phyloP scores from a whole-genome alignment of 352 stramenopile species.

The Pythium inflatum region DNA sequence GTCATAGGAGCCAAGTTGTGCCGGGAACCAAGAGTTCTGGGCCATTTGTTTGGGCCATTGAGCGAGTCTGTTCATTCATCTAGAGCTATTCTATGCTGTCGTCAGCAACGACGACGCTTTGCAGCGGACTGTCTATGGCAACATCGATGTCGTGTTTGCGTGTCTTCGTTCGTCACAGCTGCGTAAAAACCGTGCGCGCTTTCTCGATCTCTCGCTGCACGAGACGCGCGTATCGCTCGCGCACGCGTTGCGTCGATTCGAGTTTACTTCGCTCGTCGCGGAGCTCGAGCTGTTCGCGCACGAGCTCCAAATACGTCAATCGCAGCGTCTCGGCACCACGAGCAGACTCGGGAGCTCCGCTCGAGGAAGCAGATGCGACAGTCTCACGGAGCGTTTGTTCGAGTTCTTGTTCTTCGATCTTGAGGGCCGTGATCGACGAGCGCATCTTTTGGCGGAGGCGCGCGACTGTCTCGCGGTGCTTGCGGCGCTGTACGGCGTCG shows the following conservation, averaged over 20 bases:
- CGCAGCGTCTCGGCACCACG: background rate
- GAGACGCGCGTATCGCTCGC: background rate
- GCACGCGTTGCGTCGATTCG: background rate
- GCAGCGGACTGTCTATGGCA: no score
- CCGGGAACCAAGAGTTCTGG: no score
- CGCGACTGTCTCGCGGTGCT: conserved; percentile 9
- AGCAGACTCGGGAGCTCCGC: no score
- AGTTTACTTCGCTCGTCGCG: background rate
- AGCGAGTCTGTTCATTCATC: no score
- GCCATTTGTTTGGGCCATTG: no score
- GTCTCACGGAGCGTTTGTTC: background rate
- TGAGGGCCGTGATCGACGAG: background rate
- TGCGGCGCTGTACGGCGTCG: background rate
- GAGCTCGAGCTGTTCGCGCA: background rate
- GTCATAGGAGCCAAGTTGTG: no score
- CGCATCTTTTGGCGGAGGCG: background rate
- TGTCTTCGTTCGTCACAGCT: no score
- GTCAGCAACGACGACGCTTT: no score
- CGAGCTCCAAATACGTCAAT: background rate
- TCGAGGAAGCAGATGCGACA: no score
- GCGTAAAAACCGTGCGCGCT: background rate
- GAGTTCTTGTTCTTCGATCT: conserved; percentile 3
- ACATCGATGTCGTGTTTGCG: no score
- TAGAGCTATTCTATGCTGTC: no score
- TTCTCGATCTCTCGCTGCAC: conserved; percentile 5